Base-by-base conservation (phyloP, 1,139 yeast species). In the Yamadazyma triangularis region DNA sequence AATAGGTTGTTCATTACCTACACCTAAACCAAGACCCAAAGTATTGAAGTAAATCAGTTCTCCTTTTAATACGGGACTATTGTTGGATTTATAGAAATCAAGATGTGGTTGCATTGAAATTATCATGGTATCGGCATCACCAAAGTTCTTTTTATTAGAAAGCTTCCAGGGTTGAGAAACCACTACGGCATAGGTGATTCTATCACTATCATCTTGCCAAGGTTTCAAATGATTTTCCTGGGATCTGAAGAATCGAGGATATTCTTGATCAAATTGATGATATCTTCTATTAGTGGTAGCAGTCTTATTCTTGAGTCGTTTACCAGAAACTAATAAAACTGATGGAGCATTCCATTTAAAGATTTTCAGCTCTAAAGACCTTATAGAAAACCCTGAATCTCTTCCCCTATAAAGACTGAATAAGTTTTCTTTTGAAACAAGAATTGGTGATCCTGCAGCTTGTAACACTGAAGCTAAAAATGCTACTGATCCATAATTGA, bases 281-380 rank as follows among this genome's bases (percentile, higher is more conserved):
- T 73, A 78, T 25, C 82, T 50, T 37, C 66, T 69, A 41, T 73
- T 73, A 16, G 64, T 53, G 2, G 54, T 51, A 1, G 50, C 47
- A 4, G 72, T 62, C 38, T 70, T 63, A n/a, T 52, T 33, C 30
- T 50, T 52, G 20, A 81, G 54, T 26, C 78, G 49, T 42, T 65
- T 70, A 0, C 96, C 97, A 4, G 77, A 71, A 1, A 89, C 67
- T 0, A 89, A 41, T 9, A 89, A 42, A 2, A 87, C 51, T 0
- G 96, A 77, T 0, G 96, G 95, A 0, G 95, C 94, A 43, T 75
- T 78, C 96, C 96, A 89, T 49, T 87, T 86, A 60, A 86, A 80
- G 0, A 82, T 85, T 43, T 82, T 86, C 39, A 81, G 73, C 54
- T 89, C 95, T 36, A 89, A 70, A 0, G 96, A 82, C 26, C 95